Conservation (phyloP, 192 early-diverging fungal genomes). For the Rhizophlyctis rosea region DNA sequence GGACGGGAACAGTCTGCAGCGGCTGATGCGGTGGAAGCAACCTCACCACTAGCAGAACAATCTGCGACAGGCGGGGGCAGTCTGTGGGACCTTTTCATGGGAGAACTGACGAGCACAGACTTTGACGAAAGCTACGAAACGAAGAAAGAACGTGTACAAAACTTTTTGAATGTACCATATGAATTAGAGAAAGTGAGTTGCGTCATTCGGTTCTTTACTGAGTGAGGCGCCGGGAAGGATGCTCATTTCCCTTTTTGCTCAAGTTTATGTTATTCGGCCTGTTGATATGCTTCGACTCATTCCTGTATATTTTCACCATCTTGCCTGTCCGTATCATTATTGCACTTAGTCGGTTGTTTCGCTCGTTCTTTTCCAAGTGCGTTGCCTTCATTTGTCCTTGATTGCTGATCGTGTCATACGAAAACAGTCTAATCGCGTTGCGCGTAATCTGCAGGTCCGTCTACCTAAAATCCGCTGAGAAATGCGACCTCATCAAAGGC, state of each 20-base stretch:
- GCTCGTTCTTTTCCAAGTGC: conserved; percentile 24
- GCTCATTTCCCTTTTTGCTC: conserved; percentile 14
- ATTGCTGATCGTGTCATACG: background rate
- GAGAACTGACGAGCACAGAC: conserved; percentile 26
- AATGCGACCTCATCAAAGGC: conserved; percentile 89
- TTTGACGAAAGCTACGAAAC: conserved; percentile 57
- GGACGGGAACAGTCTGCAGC: background rate
- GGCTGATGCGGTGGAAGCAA: background rate
- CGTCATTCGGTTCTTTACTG: background rate
- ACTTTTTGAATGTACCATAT: conserved; percentile 82
- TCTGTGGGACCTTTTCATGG: conserved; percentile 28
- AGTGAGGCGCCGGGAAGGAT: background rate
- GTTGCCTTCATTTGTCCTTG: conserved; percentile 1
- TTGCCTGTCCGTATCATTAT: conserved; percentile 81
- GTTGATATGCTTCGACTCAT: conserved; percentile 90
- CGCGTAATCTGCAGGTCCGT: background rate
- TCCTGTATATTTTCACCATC: conserved; percentile 93
- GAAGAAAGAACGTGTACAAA: conserved; percentile 83
- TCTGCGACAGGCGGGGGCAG: background rate
- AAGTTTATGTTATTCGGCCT: conserved; percentile 88
- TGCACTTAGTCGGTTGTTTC: conserved; percentile 51
- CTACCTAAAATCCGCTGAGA: conserved; percentile 71
- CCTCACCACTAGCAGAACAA: background rate
- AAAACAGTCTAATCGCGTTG: background rate
- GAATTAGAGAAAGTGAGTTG: conserved; percentile 83